Conservation (phyloP, 2,329 filamentous ascomycete species). For the Nothomitra cinnamomea region DNA sequence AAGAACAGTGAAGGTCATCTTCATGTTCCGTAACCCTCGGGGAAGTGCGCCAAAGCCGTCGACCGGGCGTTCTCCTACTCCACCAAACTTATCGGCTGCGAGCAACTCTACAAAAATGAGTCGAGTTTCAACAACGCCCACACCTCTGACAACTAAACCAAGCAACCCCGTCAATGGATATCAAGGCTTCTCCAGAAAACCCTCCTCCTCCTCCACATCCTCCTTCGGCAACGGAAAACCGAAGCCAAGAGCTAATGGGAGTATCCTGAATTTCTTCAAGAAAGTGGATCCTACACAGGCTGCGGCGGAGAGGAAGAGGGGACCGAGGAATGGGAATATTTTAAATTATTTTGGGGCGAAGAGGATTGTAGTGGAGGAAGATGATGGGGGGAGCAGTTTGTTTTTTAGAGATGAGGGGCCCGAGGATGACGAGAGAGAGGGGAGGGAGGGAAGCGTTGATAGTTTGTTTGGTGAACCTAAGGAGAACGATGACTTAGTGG, state of each 20-base stretch:
- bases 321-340: conserved; percentile 2
- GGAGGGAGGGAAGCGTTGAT: background rate
- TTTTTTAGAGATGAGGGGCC: conserved; percentile 22
- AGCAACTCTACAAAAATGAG: conserved; percentile 7
- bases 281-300: conserved; percentile 22
- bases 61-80: conserved; percentile 35
- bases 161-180: no score
- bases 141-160: background rate
- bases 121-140: no score
- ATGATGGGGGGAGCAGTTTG: conserved; percentile 14
- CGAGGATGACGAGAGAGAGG: background rate
- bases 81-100: conserved; percentile 18
- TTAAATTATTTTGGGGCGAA: no score
- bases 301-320: background rate
- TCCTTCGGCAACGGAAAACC: conserved; percentile 14
- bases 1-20: no score
- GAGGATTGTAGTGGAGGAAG: conserved; percentile 13
- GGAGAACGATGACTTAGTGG: conserved; percentile 7
- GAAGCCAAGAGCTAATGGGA: conserved; percentile 29
- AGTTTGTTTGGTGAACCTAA: conserved; percentile 9
- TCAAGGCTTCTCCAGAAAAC: conserved; percentile 13
- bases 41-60: conserved; percentile 29
- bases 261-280: conserved; percentile 37
- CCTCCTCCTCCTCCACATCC: background rate
- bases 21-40: conserved; percentile 39